Evolutionary conservation across 306 rosid genomes (phyloP), one percentile per base, ranked within the genome.

Genomic region (Medicago lupulina): DNA sequence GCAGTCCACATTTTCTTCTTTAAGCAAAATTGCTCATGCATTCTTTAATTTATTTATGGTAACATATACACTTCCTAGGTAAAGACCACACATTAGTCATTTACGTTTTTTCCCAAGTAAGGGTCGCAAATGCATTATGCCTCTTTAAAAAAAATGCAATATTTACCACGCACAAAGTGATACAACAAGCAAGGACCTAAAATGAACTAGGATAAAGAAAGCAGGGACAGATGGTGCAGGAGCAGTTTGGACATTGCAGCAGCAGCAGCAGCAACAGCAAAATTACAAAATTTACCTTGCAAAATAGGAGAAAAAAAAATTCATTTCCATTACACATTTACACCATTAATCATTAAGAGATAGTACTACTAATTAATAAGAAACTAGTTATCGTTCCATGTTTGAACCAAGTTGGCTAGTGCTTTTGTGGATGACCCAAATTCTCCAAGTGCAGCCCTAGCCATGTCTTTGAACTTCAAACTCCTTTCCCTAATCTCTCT

Each of bases 351-450:
- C 31, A 10, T 39, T 65, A 8, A 40, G 38, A 5, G 38, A 4
- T 34, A 7, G 3, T 55, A 18, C 17, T 66, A 66, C 36, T 40
- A 14, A 25, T 49, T 60, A n/a, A 31, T 9, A 49, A 19, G 17
- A 16, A 1, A 6, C 25, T 8, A 34, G 10, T 57, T 11, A 65
- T 43, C 55, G 3, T 7, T 76, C 85, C 70, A 76, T 21, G 85
- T 34, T 9, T 77, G 79, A 57, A 82, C 75, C 66, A 82, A 65
- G 21, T 57, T 71, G 51, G 71, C 21, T 46, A 76, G 85, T 71
- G 79, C 75, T 23, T 9, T 47, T 10, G 66, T 34, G 14, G 85
- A 76, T 10, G 85, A 82, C 5, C 85, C 85, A 54, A 7, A 71
- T 36, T 64, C 53, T 7, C 50, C 58, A 76, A 76, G 6, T 3